Evolutionary conservation across 345 rosid genomes (phyloP), one percentile per base, ranked within the genome.

Genomic region (Eucalyptus melliodora): DNA sequence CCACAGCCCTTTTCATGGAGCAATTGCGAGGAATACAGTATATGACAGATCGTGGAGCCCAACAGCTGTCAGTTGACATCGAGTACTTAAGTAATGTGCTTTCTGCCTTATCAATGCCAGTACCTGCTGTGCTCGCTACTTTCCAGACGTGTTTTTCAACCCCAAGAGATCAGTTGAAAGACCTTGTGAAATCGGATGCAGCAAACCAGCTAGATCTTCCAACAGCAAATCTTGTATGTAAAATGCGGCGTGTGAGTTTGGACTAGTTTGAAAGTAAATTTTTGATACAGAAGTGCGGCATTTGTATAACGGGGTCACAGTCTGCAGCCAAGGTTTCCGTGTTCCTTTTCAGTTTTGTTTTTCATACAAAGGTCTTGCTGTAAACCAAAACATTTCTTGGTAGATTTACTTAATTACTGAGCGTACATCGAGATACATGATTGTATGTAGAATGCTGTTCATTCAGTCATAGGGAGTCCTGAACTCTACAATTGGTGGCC

Each of bases 21-120:
- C 99, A 98, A 92, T 90, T 98, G 89, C 93, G 99, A 81, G 99
- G 98, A 30, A 96, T 98, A 92, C 98, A 96, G 91, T 92, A 96
- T 88, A 89, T 96, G 86, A 94, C 99, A 81, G 99, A 98, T 88
- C 96, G 95, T n/a, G 99, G 99, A 87, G 98, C 99, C 11, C 97
- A 94, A 82, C 99, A 98, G 88, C 96, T 98, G 8, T 94, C 97
- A 27, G 98, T 91, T 45, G 99, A 98, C 92, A 98, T 98, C 6
- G 98, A 98, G 91, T 98, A 98, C 86, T 94, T 98, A 94, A 98
- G 98, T 87, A 98, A 97, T 87, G 99, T 98, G 92, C 99, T 97
- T 53, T 93, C 97, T 50, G 99, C 99, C 82, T 93, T 98, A 23
- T 96, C 98, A 9, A 95, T 98, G 98, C 97, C 97, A 23, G 92